phyloP scores from a whole-genome alignment of 768 basidiomycete species.

The Hysterangium stoloniferum region DNA sequence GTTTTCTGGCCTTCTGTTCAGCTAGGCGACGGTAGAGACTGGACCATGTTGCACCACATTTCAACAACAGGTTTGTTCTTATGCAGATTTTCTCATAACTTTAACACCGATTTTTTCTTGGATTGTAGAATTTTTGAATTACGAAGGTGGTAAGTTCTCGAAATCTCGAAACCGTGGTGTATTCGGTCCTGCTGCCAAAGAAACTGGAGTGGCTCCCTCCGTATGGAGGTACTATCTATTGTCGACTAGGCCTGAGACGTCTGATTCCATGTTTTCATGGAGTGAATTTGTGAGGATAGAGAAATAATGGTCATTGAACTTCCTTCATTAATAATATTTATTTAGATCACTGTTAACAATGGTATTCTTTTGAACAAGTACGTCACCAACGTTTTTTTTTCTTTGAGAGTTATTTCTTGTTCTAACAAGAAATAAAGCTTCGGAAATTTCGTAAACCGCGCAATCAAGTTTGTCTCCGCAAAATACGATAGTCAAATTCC shows the following conservation, averaged over 20 bases:
- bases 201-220: conserved; percentile 87
- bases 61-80: conserved; percentile 76
- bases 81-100: not conserved
- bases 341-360: conserved; percentile 85
- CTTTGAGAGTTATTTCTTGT: not conserved
- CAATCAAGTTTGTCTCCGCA: conserved; percentile 84
- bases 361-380: conserved; percentile 90
- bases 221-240: conserved; percentile 98
- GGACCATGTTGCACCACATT: conserved; percentile 91
- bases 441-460: conserved; percentile 96
- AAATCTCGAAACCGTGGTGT: conserved; percentile 96
- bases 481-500: conserved; percentile 79
- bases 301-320: not conserved
- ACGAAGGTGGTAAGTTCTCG: conserved; percentile 98
- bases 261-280: conserved; percentile 97
- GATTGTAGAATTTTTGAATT: conserved; percentile 86
- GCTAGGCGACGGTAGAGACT: conserved; percentile 80
- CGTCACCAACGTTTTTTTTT: conserved; percentile 15
- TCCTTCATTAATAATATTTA: not conserved
- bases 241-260: conserved; percentile 86
- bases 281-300: conserved; percentile 74
- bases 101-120: not conserved
- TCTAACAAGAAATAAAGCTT: conserved; percentile 42
- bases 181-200: conserved; percentile 89
- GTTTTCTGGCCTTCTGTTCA: conserved; percentile 90